phyloP scores from a whole-genome alignment of 164 flowering plant species.

The Dillenia suffruticosa region DNA sequence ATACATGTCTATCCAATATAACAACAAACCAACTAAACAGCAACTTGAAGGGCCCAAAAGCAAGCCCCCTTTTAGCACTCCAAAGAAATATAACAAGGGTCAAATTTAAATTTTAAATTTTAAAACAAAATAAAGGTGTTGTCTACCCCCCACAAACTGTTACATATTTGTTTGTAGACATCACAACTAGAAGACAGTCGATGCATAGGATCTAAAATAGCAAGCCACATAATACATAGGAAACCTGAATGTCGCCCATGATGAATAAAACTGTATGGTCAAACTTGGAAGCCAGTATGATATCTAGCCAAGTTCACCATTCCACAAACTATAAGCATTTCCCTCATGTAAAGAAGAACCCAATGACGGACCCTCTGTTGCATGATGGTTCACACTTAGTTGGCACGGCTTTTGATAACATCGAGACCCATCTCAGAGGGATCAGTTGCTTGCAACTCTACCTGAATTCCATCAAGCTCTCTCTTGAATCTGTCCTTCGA shows the following conservation, averaged over 20 bases:
- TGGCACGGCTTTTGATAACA: slow-evolving; percentile 48
- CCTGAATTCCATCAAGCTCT: slow-evolving; percentile 58
- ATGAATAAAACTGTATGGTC: slow-evolving; percentile 18
- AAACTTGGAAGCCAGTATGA: slow-evolving; percentile 28
- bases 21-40: too few species aligned
- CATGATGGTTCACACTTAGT: slow-evolving; percentile 18
- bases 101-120: slow-evolving; percentile 12
- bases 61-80: too few species aligned
- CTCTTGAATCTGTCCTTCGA: slow-evolving; percentile 59
- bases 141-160: slow-evolving; percentile 27
- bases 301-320: slow-evolving; percentile 35
- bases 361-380: slow-evolving; percentile 16
- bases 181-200: slow-evolving; percentile 32
- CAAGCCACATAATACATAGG: slow-evolving; percentile 30
- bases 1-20: too few species aligned
- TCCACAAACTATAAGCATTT: slow-evolving; percentile 41
- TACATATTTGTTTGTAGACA: slow-evolving; percentile 40
- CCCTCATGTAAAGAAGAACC: slow-evolving; percentile 28
- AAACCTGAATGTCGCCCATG: slow-evolving; percentile 25
- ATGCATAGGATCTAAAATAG: slow-evolving; percentile 32
- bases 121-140: slow-evolving; percentile 17
- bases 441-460: slow-evolving; percentile 55
- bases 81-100: slow-evolving; percentile 7
- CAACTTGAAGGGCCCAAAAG: too few species aligned
- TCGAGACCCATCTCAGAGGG: slow-evolving; percentile 58